Evolutionary conservation across 345 rosid species (phyloP).

Genomic region (Boechera divaricarpa): DNA sequence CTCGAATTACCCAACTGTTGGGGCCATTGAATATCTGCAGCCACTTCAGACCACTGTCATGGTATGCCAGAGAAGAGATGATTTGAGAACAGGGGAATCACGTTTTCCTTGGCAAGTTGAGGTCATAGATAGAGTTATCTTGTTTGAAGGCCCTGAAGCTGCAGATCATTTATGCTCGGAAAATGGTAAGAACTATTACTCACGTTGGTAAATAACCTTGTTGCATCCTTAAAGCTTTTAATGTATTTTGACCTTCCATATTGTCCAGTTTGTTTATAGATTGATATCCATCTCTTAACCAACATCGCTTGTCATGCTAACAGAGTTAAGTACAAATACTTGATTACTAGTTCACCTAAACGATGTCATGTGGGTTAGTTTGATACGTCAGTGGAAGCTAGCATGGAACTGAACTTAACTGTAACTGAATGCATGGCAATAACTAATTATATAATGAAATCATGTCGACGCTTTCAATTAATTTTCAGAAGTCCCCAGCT

Average conservation of each 20-base stretch:
- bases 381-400: conserved; percentile 23
- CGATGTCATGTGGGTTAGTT: conserved; percentile 19
- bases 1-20: conserved; percentile 58
- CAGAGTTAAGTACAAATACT: conserved; percentile 7
- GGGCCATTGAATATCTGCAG: conserved; percentile 62
- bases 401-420: conserved; percentile 10
- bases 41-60: conserved; percentile 42
- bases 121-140: conserved; percentile 83
- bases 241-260: conserved; percentile 16
- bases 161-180: conserved; percentile 79
- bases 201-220: conserved; percentile 19
- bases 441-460: background rate
- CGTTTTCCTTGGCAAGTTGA: conserved; percentile 78
- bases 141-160: conserved; percentile 87
- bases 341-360: conserved; percentile 29
- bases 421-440: conserved; percentile 25
- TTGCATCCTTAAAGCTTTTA: conserved; percentile 18
- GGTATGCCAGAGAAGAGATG: conserved; percentile 38
- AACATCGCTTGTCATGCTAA: conserved; percentile 25
- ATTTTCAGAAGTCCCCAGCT: conserved; percentile 11
- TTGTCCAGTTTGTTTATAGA: conserved; percentile 13
- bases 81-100: conserved; percentile 45
- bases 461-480: conserved; percentile 16
- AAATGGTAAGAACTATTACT: conserved; percentile 71
- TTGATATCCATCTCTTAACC: conserved; percentile 24